These are phyloP conservation scores for Eucalyptus curtisii DNA, from an alignment of 345 rosid genomes.

Conservation along the genomic window DNA sequence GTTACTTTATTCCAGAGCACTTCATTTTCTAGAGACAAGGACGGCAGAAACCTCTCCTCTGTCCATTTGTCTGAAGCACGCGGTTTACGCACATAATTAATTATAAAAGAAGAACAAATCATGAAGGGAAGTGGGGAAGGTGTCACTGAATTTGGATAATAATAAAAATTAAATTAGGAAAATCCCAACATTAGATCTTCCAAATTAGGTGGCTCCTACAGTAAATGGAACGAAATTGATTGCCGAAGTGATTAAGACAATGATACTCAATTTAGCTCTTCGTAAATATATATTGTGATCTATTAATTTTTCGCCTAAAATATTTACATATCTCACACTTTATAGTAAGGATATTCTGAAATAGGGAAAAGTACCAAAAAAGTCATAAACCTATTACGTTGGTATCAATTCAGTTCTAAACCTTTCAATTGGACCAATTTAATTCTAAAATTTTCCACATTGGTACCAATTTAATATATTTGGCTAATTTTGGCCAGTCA, in stretches of 20 bases:
- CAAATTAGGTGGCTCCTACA: not conserved
- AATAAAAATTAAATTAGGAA: not conserved
- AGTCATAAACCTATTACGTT: too few species aligned
- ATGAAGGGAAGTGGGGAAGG: not conserved
- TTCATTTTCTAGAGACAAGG: not conserved
- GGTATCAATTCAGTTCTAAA: too few species aligned
- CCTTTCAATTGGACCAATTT: rapidly evolving
- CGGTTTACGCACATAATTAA: not conserved
- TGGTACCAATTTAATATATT: rapidly evolving
- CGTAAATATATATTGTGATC: not conserved
- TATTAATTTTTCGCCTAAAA: not conserved
- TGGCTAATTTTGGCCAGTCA: too few species aligned
- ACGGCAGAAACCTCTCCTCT: not conserved
- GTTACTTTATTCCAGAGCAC: not conserved
- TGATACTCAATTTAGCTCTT: not conserved
- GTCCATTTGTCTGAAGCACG: not conserved
- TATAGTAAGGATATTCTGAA: not conserved
- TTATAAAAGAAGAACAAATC: not conserved
- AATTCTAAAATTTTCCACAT: too few species aligned
- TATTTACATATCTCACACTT: not conserved
- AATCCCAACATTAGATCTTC: not conserved
- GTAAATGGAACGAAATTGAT: not conserved
- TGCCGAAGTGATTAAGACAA: not conserved
- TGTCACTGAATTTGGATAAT: not conserved
- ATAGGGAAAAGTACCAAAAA: not conserved